Evolutionary conservation across 2,329 filamentous ascomycete species (phyloP).

Genomic region (Anthostomella pinea): DNA sequence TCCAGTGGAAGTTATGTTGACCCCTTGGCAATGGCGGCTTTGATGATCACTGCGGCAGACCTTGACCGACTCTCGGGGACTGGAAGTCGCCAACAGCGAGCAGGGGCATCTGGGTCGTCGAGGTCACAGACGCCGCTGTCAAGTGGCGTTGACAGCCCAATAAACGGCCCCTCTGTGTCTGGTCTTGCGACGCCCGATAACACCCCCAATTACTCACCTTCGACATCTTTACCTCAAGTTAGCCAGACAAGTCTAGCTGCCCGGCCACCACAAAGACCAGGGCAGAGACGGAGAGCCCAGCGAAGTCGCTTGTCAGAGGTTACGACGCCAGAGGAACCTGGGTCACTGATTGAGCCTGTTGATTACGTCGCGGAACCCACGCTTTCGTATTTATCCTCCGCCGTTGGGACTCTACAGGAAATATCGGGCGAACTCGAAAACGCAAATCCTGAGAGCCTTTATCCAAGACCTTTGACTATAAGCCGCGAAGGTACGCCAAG

Average conservation of each 20-base stretch:
- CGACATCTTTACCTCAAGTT: slow-evolving; percentile 9
- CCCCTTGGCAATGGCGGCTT: slow-evolving; percentile 23
- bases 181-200: slow-evolving; percentile 5
- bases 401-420: slow-evolving; percentile 14
- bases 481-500: slow-evolving; percentile 1
- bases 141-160: slow-evolving; percentile 10
- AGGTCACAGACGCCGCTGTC: slow-evolving; percentile 7
- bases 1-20: slow-evolving; percentile 13
- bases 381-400: slow-evolving; percentile 4
- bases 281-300: slow-evolving; percentile 19
- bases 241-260: slow-evolving; percentile 9
- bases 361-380: slow-evolving; percentile 5
- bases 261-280: slow-evolving; percentile 14
- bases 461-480: slow-evolving; percentile 11
- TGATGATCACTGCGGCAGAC: slow-evolving; percentile 26
- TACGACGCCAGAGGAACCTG: slow-evolving; percentile 27
- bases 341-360: slow-evolving; percentile 8
- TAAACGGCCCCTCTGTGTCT: slow-evolving; percentile 8
- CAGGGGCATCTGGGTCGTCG: slow-evolving; percentile 14
- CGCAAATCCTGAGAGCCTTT: slow-evolving; percentile 5
- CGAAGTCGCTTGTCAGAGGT: slow-evolving; percentile 30
- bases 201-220: slow-evolving; percentile 12
- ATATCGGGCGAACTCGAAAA: slow-evolving; percentile 1
- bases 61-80: slow-evolving; percentile 25
- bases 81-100: slow-evolving; percentile 6